Conservation (phyloP, 371 early-diverging fungal species). For the Mucor mucedo region DNA sequence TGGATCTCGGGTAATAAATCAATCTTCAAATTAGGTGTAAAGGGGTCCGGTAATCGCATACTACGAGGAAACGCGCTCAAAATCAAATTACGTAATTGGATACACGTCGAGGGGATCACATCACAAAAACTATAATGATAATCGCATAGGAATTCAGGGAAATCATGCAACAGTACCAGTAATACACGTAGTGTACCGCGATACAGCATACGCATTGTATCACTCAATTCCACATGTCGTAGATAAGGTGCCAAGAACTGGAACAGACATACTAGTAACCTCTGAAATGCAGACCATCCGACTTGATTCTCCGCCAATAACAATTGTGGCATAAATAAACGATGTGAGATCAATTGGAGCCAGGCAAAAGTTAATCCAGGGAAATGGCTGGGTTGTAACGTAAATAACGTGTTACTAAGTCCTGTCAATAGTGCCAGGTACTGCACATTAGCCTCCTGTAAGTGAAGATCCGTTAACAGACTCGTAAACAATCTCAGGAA, state of each 20-base stretch:
- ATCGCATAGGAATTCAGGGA: slow-evolving; percentile 95
- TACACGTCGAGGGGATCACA: slow-evolving; percentile 90
- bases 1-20: slow-evolving; percentile 86
- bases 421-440: slow-evolving; percentile 72
- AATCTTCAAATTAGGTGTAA: slow-evolving; percentile 93
- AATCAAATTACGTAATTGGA: slow-evolving; percentile 94
- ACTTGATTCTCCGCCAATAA: slow-evolving; percentile 74
- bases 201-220: slow-evolving; percentile 86
- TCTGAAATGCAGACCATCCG: slow-evolving; percentile 89
- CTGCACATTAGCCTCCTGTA: slow-evolving; percentile 67
- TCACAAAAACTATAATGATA: slow-evolving; percentile 92
- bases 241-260: slow-evolving; percentile 88
- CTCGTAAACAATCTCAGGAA: slow-evolving; percentile 89
- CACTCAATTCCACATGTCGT: slow-evolving; percentile 65
- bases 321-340: slow-evolving; percentile 90
- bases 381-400: slow-evolving; percentile 84
- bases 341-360: slow-evolving; percentile 91
- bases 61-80: slow-evolving; percentile 93
- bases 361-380: slow-evolving; percentile 97
- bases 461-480: slow-evolving; percentile 80
- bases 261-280: slow-evolving; percentile 81
- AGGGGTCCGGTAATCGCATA: slow-evolving; percentile 96
- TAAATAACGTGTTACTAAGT: slow-evolving; percentile 81
- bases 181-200: slow-evolving; percentile 88
- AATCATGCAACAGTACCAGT: slow-evolving; percentile 94